Percentiles rank a stretch among this genome's conserved stretches.
Evolutionary conservation across 345 rosid genomes (phyloP).

Genomic region (Pugionium dolabratum): DNA sequence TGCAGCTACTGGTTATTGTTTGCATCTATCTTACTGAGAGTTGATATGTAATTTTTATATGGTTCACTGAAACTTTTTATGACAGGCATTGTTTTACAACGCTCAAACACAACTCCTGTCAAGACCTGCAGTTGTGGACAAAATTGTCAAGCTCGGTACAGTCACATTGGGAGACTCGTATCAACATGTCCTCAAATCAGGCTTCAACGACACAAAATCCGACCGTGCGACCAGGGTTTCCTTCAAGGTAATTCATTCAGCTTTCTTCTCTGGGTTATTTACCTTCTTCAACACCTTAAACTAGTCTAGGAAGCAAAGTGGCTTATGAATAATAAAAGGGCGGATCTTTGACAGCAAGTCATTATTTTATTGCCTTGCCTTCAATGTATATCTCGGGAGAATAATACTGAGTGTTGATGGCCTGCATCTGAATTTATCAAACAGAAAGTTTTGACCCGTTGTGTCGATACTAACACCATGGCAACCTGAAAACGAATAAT

Average conservation of each 20-base stretch:
- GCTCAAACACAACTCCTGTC: conserved; percentile 53
- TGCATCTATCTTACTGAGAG: background rate
- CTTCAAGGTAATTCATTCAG: conserved; percentile 56
- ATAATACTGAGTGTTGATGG: background rate
- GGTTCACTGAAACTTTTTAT: conserved; percentile 6
- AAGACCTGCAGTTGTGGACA: conserved; percentile 50
- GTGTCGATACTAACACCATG: background rate
- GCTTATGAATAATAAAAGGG: background rate
- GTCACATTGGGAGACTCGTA: conserved; percentile 58
- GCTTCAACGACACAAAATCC: conserved; percentile 51
- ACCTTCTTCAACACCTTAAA: conserved; percentile 1
- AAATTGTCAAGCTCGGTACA: conserved; percentile 54
- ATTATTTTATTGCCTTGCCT: background rate
- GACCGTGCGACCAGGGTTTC: conserved; percentile 74
- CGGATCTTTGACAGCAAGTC: background rate
- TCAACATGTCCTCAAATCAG: conserved; percentile 48
- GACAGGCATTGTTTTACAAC: conserved; percentile 68
- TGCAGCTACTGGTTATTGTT: conserved; percentile 1
- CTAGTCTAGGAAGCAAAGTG: background rate
- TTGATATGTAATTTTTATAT: conserved; percentile 12
- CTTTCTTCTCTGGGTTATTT: background rate
- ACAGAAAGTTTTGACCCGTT: background rate
- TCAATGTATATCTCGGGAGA: background rate
- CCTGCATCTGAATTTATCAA: background rate
- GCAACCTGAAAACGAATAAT: background rate